Base-by-base conservation (phyloP, 768 basidiomycete genomes). In the Psilocybe cubensis region DNA sequence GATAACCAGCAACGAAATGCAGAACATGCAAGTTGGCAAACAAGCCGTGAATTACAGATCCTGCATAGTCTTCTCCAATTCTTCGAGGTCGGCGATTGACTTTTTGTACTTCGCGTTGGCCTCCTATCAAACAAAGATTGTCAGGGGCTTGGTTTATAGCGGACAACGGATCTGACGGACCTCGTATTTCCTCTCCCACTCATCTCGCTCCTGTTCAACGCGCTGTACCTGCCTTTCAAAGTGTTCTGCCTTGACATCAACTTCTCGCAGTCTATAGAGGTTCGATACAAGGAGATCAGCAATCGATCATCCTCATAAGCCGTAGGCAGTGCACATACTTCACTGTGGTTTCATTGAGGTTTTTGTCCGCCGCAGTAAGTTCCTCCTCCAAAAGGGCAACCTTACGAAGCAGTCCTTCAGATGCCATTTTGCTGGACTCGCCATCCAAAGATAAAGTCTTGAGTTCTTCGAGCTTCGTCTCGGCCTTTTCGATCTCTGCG, bases 181-280 rank as follows among this genome's bases (percentile, higher is more conserved):
- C 81, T 96, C 96, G 77, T 85, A 91, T 76, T 96, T 98, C 82
- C 88, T 85, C 85, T 97, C 96, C 92, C 91, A 94, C 38, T 71
- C 67, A 71, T 98, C 96, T 49, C 96, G 87, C 73, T 99, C 97
- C 69, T 91, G 86, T 71, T 98, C 96, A 46, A 85, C 79, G 42
- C 91, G 84, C 63, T 86, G 80, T 18, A 97, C 87, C 70, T 96
- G 92, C 47, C 95, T 86, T 76, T 98, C 96, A 70, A 93, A 97
- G 77, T 98, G 94, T 74, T 99, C 97, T 9, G 96, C 96, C 79
- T 98, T 99, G 75, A 98, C 90, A 70, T 99, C 97, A 56, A 96
- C 94, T 69, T 96, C 93, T 60, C 96, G 83, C 66, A 99, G 82
- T 74, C 96, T 98, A 48, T 25, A 14, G 31, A 56, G 52, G 59